These are phyloP conservation scores for Pachysolen tannophilus DNA, from an alignment of 805 yeast genomes.

Conservation along the genomic window DNA sequence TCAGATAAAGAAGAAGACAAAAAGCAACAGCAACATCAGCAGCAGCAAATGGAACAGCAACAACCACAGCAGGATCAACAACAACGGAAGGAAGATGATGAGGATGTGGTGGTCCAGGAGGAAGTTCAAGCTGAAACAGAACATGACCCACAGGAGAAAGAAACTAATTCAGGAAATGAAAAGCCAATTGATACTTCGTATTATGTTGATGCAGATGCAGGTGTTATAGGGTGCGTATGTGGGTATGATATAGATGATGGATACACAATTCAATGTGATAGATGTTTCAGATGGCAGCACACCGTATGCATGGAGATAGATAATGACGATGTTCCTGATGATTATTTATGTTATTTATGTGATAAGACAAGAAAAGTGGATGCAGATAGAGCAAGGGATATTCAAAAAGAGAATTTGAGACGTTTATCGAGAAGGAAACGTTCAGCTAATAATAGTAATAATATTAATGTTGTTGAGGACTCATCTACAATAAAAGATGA, in stretches of 20 bases:
- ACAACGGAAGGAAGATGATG: conserved; percentile 6
- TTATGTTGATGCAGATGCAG: conserved; percentile 74
- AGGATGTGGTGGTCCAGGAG: not conserved
- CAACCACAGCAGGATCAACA: not conserved
- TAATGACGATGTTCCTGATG: conserved; percentile 73
- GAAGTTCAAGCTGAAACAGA: not conserved
- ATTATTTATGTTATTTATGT: conserved; percentile 74
- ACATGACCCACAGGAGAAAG: conserved; percentile 1
- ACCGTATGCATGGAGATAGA: conserved; percentile 82
- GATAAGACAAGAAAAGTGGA: conserved; percentile 37
- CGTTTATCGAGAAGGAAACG: conserved; percentile 24
- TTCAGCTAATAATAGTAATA: conserved; percentile 12
- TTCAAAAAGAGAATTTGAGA: conserved; percentile 26
- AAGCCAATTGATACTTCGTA: conserved; percentile 29
- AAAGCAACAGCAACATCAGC: not conserved
- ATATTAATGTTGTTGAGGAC: conserved; percentile 5
- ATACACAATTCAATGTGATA: conserved; percentile 89
- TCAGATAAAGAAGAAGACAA: not conserved
- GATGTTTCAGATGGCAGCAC: conserved; percentile 92
- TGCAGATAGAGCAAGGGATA: conserved; percentile 24
- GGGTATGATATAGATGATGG: conserved; percentile 86
- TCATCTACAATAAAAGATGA: not conserved
- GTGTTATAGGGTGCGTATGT: conserved; percentile 85
- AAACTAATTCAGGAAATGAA: not conserved
- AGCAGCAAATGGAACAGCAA: not conserved